Conservation (phyloP, 768 basidiomycete species). For the Lactarius tabidus region DNA sequence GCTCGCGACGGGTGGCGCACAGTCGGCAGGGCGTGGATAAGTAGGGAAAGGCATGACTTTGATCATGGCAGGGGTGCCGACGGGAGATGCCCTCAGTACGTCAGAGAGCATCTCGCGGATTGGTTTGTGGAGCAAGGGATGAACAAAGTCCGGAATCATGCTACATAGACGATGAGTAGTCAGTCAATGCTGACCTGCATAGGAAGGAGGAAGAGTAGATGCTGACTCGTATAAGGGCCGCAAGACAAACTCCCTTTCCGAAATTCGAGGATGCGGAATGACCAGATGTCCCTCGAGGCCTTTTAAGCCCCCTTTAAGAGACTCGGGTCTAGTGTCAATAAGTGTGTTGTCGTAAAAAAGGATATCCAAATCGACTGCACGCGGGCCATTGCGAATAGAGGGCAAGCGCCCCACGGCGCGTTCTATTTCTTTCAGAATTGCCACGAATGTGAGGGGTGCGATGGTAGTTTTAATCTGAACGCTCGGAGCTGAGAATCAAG, state of each 20-base stretch:
- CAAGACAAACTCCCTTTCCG: conserved; percentile 90
- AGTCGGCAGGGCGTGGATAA: conserved; percentile 38
- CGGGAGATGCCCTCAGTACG: conserved; percentile 34
- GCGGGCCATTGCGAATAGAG: conserved; percentile 79
- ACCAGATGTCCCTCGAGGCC: conserved; percentile 65
- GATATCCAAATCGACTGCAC: conserved; percentile 87
- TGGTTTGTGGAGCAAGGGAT: conserved; percentile 53
- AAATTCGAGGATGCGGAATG: conserved; percentile 77
- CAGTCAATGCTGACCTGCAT: neutral
- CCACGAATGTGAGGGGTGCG: conserved; percentile 52
- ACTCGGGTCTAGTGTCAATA: conserved; percentile 53
- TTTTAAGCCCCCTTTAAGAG: conserved; percentile 41
- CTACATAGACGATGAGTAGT: conserved; percentile 38
- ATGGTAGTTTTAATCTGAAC: conserved; percentile 75
- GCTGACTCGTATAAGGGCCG: conserved; percentile 84
- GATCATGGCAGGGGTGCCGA: conserved; percentile 47
- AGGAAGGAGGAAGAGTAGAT: neutral
- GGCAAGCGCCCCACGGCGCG: conserved; percentile 68
- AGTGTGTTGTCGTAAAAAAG: conserved; percentile 61
- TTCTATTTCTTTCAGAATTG: conserved; percentile 71
- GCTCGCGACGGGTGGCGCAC: conserved; percentile 23
- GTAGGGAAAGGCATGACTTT: conserved; percentile 74
- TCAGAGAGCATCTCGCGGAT: conserved; percentile 45
- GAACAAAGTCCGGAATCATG: conserved; percentile 71
- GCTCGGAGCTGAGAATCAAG: neutral